Percentiles rank a stretch among this genome's conserved stretches.
Evolutionary conservation across 345 rosid species (phyloP).

Genomic region (Euphorbia peplus): DNA sequence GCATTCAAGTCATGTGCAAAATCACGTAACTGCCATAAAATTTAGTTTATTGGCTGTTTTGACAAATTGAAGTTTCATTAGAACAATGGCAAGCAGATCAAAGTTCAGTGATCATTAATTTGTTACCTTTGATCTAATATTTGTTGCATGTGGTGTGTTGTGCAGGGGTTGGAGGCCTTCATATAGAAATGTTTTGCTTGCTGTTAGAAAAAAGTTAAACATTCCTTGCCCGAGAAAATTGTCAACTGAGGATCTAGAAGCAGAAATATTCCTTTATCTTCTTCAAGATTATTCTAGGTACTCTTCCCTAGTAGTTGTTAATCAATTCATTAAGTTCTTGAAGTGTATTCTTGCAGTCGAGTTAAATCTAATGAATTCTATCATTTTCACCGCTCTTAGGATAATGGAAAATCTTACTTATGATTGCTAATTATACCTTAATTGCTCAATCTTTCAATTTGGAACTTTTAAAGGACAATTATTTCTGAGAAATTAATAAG

Average conservation of each 20-base stretch:
- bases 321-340: conserved; percentile 3
- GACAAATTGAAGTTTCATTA: not conserved
- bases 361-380: not conserved
- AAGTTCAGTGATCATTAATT: not conserved
- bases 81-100: not conserved
- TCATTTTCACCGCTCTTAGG: not conserved
- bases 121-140: not conserved
- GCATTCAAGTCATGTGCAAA: not conserved
- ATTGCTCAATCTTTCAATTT: not conserved
- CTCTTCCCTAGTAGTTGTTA: not conserved
- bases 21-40: not conserved
- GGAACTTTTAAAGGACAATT: not conserved
- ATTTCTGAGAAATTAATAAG: not conserved
- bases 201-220: conserved; percentile 58
- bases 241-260: conserved; percentile 78
- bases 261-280: conserved; percentile 80
- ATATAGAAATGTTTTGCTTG: conserved; percentile 71
- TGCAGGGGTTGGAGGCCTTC: conserved; percentile 91
- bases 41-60: not conserved
- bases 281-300: conserved; percentile 66
- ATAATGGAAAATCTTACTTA: not conserved
- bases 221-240: conserved; percentile 81
- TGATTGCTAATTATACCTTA: not conserved
- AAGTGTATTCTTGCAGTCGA: not conserved
- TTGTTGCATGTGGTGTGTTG: conserved; percentile 8